phyloP scores from a whole-genome alignment of 1,139 yeast species.

The Hyphopichia burtonii region DNA sequence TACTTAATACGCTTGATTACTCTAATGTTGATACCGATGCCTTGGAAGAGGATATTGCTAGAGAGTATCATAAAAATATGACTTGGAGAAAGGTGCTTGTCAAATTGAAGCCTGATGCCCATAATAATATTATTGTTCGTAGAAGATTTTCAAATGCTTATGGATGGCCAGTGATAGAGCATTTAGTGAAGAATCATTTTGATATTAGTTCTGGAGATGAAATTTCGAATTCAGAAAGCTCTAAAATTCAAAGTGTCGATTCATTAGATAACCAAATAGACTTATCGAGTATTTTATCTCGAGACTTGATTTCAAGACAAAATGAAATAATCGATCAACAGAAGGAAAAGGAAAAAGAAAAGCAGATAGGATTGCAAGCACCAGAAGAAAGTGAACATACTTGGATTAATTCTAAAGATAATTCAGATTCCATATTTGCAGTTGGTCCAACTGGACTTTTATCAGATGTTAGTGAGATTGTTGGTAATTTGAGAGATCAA shows the following conservation, averaged over 20 bases:
- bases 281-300: conserved; percentile 30
- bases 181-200: conserved; percentile 52
- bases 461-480: conserved; percentile 57
- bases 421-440: conserved; percentile 54
- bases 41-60: conserved; percentile 80
- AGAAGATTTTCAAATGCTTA: conserved; percentile 89
- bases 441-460: conserved; percentile 73
- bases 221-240: conserved; percentile 3
- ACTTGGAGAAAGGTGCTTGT: conserved; percentile 92
- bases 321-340: conserved; percentile 34
- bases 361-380: conserved; percentile 4
- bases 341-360: conserved; percentile 10
- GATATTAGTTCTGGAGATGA: conserved; percentile 10
- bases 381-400: conserved; percentile 18
- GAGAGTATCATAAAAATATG: conserved; percentile 84
- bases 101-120: conserved; percentile 87
- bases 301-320: conserved; percentile 35
- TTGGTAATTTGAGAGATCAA: conserved; percentile 39
- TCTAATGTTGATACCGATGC: conserved; percentile 17
- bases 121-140: conserved; percentile 87
- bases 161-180: conserved; percentile 94
- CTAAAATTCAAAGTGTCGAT: conserved; percentile 12
- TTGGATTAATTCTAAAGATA: conserved; percentile 54
- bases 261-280: conserved; percentile 28
- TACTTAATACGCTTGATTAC: conserved; percentile 22